Percentiles rank a stretch among this genome's conserved stretches.
Conservation (phyloP, 2,329 filamentous ascomycete species). For the Chaetomium strumarium region DNA sequence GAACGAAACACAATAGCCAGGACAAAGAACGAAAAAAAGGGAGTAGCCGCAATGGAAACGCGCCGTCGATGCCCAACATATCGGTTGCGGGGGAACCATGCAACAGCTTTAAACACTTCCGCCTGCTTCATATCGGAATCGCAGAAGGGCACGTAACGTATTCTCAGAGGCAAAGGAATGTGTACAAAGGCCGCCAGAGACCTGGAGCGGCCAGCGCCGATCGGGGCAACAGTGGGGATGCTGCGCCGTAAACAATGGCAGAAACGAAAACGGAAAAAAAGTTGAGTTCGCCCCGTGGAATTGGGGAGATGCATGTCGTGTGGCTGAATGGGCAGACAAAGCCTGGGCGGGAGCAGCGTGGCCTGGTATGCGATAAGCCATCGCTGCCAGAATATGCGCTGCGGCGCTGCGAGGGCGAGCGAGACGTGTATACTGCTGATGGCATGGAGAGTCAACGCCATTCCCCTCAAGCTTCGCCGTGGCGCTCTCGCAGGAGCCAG, state of each 20-base stretch:
- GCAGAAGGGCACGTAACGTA: neutral
- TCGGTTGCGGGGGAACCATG: conserved; percentile 10
- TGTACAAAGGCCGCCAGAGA: conserved; percentile 8
- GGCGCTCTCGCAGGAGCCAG: too few species aligned
- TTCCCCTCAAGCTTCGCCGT: too few species aligned
- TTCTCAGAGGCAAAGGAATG: conserved; percentile 4
- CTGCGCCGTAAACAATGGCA: neutral
- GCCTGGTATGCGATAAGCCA: too few species aligned
- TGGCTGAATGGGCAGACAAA: too few species aligned
- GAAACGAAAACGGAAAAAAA: neutral
- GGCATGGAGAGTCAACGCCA: too few species aligned
- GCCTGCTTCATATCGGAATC: neutral
- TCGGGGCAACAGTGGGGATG: neutral
- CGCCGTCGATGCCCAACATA: conserved; percentile 12
- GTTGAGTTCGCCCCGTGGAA: too few species aligned
- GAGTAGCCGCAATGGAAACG: neutral
- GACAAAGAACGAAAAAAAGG: neutral
- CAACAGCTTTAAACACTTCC: conserved; percentile 8
- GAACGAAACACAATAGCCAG: neutral
- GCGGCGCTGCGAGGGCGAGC: too few species aligned
- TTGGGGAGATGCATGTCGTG: too few species aligned
- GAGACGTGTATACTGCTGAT: too few species aligned
- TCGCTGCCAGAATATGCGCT: too few species aligned
- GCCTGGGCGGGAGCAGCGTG: too few species aligned
- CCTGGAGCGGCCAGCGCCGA: conserved; percentile 6